Evolutionary conservation across 805 yeast species (phyloP).

Genomic region (Schwanniomyces pseudopolymorphus): DNA sequence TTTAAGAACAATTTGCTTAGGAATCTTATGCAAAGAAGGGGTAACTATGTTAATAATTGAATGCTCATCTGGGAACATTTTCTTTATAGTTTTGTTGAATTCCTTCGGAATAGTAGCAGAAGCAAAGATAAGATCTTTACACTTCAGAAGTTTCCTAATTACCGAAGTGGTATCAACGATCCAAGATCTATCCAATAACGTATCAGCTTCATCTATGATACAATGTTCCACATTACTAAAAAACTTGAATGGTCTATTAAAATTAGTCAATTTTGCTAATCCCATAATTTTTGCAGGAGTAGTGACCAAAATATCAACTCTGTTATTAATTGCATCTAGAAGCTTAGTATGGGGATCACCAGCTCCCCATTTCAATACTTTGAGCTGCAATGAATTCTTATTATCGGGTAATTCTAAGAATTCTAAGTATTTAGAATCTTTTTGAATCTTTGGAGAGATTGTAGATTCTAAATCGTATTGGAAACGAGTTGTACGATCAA

Average conservation of each 20-base stretch:
- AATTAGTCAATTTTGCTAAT: conserved; percentile 29
- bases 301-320: conserved; percentile 78
- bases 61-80: conserved; percentile 61
- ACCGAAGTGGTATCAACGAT: conserved; percentile 59
- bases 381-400: conserved; percentile 35
- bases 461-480: conserved; percentile 17
- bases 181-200: conserved; percentile 82
- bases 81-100: conserved; percentile 61
- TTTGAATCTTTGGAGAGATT: conserved; percentile 13
- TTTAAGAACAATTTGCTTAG: conserved; percentile 67
- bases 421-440: conserved; percentile 15
- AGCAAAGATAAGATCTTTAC: conserved; percentile 69
- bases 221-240: conserved; percentile 53
- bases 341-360: conserved; percentile 55
- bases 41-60: conserved; percentile 59
- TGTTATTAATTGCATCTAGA: conserved; percentile 41
- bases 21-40: conserved; percentile 83
- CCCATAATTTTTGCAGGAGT: conserved; percentile 77
- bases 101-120: conserved; percentile 88
- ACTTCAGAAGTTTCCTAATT: conserved; percentile 49
- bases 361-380: conserved; percentile 61
- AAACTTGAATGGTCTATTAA: conserved; percentile 31
- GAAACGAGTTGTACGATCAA: conserved; percentile 28
- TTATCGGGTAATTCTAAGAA: conserved; percentile 25
- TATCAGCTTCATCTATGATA: conserved; percentile 93